Conservation (phyloP, 805 yeast genomes). For the Pichia kluyveri region DNA sequence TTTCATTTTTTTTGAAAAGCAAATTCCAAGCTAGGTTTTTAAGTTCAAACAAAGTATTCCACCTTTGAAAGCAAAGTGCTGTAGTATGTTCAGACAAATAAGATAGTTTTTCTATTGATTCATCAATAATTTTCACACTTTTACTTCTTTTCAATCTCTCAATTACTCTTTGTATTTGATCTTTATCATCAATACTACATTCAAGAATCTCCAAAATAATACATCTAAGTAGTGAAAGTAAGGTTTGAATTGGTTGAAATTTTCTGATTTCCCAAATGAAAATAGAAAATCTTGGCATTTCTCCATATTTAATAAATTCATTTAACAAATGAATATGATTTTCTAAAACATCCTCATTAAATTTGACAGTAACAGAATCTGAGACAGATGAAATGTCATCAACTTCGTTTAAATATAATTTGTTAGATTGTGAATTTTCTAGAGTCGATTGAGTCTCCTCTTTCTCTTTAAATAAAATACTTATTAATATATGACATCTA, state of each 20-base stretch:
- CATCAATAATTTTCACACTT: slow-evolving; percentile 12
- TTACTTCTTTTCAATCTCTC: slow-evolving; percentile 3
- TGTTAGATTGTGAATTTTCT: neutral
- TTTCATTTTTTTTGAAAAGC: neutral
- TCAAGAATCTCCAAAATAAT: slow-evolving; percentile 10
- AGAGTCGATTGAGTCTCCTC: neutral
- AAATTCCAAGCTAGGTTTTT: slow-evolving; percentile 17
- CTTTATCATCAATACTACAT: neutral
- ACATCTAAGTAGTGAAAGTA: slow-evolving; percentile 13
- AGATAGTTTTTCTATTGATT: slow-evolving; percentile 12
- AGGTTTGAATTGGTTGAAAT: slow-evolving; percentile 20
- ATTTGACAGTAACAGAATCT: slow-evolving; percentile 5
- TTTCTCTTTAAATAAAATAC: slow-evolving; percentile 8
- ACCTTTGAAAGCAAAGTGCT: slow-evolving; percentile 19
- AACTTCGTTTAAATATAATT: neutral
- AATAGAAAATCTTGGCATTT: slow-evolving; percentile 15
- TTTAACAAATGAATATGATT: slow-evolving; percentile 15
- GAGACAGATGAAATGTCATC: slow-evolving; percentile 9
- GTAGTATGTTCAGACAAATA: slow-evolving; percentile 22
- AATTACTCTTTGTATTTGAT: neutral
- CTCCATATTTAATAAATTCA: slow-evolving; percentile 15
- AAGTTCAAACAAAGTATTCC: slow-evolving; percentile 18
- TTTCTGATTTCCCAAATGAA: slow-evolving; percentile 21
- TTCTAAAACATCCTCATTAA: slow-evolving; percentile 6
- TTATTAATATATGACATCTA: slow-evolving; percentile 13